These are phyloP conservation scores for Hemileia vastatrix DNA, from an alignment of 1,284 basidiomycete genomes.

Conservation along the genomic window DNA sequence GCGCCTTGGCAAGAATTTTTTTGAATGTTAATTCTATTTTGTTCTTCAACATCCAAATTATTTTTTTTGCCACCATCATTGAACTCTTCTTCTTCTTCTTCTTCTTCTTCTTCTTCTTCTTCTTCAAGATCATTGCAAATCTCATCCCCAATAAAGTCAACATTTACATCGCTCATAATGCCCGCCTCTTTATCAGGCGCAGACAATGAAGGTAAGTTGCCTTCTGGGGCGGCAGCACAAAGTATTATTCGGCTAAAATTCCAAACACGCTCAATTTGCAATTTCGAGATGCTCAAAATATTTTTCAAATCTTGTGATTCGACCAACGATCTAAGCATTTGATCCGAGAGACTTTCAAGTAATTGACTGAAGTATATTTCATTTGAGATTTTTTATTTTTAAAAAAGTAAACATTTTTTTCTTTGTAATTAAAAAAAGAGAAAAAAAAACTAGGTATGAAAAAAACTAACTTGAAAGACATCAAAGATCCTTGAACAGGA, in stretches of 20 bases:
- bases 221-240: constrained; percentile 5
- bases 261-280: constrained; percentile 9
- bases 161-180: too few relatives aligned
- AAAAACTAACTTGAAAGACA: constrained; percentile 6
- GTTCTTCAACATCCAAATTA: constrained; percentile 1
- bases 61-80: constrained; percentile 1
- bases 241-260: constrained; percentile 5
- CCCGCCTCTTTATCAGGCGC: too few relatives aligned
- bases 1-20: background rate
- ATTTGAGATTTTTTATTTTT: too few relatives aligned
- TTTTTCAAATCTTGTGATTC: constrained; percentile 3
- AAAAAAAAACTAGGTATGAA: background rate
- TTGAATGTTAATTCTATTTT: too few relatives aligned
- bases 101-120: constrained; percentile 15
- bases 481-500: constrained; percentile 9
- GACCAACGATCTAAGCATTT: constrained; percentile 14
- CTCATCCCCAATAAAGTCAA: background rate
- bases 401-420: too few relatives aligned
- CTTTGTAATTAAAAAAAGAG: too few relatives aligned
- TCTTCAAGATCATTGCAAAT: constrained; percentile 18
- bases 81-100: constrained; percentile 10
- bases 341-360: constrained; percentile 6
- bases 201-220: too few relatives aligned
- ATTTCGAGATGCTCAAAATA: constrained; percentile 5
- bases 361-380: constrained; percentile 1